These are phyloP conservation scores for Whalleya microplaca DNA, from an alignment of 2,329 filamentous ascomycete genomes.

Conservation along the genomic window DNA sequence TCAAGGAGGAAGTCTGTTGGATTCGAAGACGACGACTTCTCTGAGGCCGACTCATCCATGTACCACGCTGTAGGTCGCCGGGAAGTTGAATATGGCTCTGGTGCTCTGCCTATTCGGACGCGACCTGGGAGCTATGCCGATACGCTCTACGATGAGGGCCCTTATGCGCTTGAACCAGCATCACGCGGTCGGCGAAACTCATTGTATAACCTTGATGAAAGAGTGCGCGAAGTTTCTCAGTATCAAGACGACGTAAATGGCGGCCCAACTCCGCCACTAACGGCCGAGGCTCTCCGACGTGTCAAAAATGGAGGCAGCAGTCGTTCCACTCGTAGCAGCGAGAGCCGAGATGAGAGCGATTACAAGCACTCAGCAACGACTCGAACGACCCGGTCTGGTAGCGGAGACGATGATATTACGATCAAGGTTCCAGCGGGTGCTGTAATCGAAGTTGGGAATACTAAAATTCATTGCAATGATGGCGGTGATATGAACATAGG, in stretches of 20 bases:
- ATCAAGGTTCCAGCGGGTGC: constrained; percentile 62
- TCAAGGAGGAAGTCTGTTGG: constrained; percentile 35
- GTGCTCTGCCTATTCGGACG: constrained; percentile 26
- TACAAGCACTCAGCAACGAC: constrained; percentile 65
- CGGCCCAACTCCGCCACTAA: constrained; percentile 52
- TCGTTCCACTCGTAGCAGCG: constrained; percentile 61
- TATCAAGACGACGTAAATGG: constrained; percentile 60
- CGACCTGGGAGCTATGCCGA: constrained; percentile 29
- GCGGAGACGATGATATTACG: constrained; percentile 60
- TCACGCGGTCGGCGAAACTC: constrained; percentile 38
- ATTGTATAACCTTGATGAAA: constrained; percentile 36
- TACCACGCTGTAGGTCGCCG: constrained; percentile 28
- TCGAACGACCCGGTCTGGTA: constrained; percentile 60
- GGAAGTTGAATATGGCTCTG: constrained; percentile 35
- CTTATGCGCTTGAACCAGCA: constrained; percentile 28
- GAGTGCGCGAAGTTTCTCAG: constrained; percentile 47
- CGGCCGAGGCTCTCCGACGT: constrained; percentile 58
- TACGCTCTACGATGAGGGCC: constrained; percentile 22
- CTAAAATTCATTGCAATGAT: constrained; percentile 62
- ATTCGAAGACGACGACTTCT: constrained; percentile 33
- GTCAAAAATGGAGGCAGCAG: constrained; percentile 55
- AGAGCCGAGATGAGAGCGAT: constrained; percentile 66
- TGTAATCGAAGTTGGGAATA: constrained; percentile 58
- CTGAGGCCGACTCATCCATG: constrained; percentile 20
- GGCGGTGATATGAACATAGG: constrained; percentile 64